These are phyloP conservation scores for Saccharomyces hybrid DNA, from an alignment of 1,139 yeast species.

Conservation along the genomic window DNA sequence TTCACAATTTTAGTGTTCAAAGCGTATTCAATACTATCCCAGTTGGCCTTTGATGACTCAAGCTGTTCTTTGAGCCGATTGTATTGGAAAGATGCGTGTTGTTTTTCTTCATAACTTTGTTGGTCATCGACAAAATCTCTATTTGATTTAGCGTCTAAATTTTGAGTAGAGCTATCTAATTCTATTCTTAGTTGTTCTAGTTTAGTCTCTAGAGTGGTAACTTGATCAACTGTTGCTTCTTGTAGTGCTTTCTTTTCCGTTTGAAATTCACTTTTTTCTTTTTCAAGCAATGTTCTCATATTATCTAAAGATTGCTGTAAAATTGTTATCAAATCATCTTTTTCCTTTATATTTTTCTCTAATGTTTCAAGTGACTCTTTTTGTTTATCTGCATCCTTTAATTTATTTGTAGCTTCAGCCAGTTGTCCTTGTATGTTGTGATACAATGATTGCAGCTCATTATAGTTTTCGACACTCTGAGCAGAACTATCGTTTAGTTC, in stretches of 20 bases:
- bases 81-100: slow-evolving; percentile 39
- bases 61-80: slow-evolving; percentile 29
- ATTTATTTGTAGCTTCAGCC: slow-evolving; percentile 27
- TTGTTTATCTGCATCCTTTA: slow-evolving; percentile 5
- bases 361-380: slow-evolving; percentile 1
- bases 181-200: slow-evolving; percentile 39
- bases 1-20: slow-evolving; percentile 42
- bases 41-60: slow-evolving; percentile 52
- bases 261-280: slow-evolving; percentile 20
- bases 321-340: slow-evolving; percentile 32
- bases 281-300: slow-evolving; percentile 17
- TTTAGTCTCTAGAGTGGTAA: slow-evolving; percentile 34
- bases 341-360: slow-evolving; percentile 30
- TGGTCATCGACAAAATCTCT: slow-evolving; percentile 8
- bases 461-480: slow-evolving; percentile 42
- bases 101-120: slow-evolving; percentile 4
- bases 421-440: slow-evolving; percentile 32
- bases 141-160: slow-evolving; percentile 6
- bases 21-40: slow-evolving; percentile 55
- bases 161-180: slow-evolving; percentile 31
- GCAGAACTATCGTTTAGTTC: not conserved
- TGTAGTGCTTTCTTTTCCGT: slow-evolving; percentile 23
- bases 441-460: slow-evolving; percentile 23
- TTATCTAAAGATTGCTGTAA: slow-evolving; percentile 31
- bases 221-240: slow-evolving; percentile 21